Evolutionary conservation across 306 rosid species (phyloP).

Genomic region (Adenanthera pavonina): DNA sequence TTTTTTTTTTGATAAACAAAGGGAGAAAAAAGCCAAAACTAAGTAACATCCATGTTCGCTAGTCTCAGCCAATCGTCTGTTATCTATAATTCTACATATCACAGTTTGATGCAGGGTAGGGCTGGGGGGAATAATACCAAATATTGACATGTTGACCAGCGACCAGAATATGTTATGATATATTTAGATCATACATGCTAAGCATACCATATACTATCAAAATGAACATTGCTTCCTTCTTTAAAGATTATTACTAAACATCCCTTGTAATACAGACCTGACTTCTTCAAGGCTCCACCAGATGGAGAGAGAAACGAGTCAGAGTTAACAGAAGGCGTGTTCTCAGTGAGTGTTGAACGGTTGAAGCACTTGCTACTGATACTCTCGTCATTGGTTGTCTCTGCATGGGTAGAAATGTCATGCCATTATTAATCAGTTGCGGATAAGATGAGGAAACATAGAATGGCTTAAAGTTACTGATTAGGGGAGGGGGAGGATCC

Average conservation of each 20-base stretch:
- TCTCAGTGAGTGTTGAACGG: conserved; percentile 44
- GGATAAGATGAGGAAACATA: neutral
- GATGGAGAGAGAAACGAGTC: conserved; percentile 46
- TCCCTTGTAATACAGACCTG: conserved; percentile 49
- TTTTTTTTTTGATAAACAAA: no score
- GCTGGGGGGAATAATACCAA: no score
- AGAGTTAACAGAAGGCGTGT: conserved; percentile 39
- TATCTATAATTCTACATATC: neutral
- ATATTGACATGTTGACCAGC: no score
- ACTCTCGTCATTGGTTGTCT: conserved; percentile 35
- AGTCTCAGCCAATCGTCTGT: no score
- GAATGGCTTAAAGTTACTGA: neutral
- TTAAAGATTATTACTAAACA: neutral
- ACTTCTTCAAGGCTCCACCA: conserved; percentile 43
- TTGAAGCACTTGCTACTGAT: conserved; percentile 31
- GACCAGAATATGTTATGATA: neutral
- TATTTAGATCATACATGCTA: neutral
- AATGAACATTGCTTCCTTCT: neutral
- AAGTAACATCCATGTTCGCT: no score
- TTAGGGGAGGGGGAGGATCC: neutral
- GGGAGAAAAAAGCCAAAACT: no score
- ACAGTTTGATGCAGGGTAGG: no score
- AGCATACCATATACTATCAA: neutral
- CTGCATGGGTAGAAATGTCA: conserved; percentile 51
- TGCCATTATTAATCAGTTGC: neutral